phyloP scores from a whole-genome alignment of 2,329 filamentous ascomycete genomes.

The Penicillium thymicola region DNA sequence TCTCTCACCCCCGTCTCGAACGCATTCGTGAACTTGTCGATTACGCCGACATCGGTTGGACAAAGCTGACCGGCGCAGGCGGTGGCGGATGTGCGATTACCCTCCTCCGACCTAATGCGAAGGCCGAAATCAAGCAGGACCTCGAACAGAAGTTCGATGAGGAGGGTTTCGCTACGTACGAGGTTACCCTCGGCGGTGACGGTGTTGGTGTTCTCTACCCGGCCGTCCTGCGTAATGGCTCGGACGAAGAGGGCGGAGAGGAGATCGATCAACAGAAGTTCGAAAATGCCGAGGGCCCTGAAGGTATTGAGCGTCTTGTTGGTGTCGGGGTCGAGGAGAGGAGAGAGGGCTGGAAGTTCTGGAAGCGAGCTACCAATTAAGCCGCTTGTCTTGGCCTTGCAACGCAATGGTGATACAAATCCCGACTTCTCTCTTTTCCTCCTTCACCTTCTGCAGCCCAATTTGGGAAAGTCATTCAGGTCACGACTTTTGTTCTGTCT shows the following conservation, averaged over 20 bases:
- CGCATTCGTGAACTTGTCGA: slow-evolving; percentile 88
- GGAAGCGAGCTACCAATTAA: slow-evolving; percentile 50
- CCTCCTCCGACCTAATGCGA: slow-evolving; percentile 67
- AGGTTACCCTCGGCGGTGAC: slow-evolving; percentile 86
- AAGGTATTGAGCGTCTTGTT: slow-evolving; percentile 82
- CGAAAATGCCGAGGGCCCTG: slow-evolving; percentile 75
- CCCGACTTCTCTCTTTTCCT: neutral
- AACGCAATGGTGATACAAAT: neutral
- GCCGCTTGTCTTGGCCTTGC: neutral
- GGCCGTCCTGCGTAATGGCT: slow-evolving; percentile 80
- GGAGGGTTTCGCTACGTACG: slow-evolving; percentile 79
- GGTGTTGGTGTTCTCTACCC: slow-evolving; percentile 94
- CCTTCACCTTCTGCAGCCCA: neutral
- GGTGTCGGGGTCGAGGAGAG: slow-evolving; percentile 70
- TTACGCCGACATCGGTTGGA: slow-evolving; percentile 87
- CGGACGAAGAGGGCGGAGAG: slow-evolving; percentile 77
- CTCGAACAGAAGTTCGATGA: slow-evolving; percentile 64
- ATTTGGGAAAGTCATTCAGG: neutral
- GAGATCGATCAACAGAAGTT: slow-evolving; percentile 92
- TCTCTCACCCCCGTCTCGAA: slow-evolving; percentile 91
- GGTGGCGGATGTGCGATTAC: slow-evolving; percentile 96
- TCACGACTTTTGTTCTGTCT: neutral
- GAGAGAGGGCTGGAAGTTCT: slow-evolving; percentile 82
- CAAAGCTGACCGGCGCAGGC: slow-evolving; percentile 92
- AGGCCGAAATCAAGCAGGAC: slow-evolving; percentile 55